Evolutionary conservation across 768 basidiomycete genomes (phyloP), one percentile per base, ranked within the genome.

Genomic region (Leucogyrophana mollusca): DNA sequence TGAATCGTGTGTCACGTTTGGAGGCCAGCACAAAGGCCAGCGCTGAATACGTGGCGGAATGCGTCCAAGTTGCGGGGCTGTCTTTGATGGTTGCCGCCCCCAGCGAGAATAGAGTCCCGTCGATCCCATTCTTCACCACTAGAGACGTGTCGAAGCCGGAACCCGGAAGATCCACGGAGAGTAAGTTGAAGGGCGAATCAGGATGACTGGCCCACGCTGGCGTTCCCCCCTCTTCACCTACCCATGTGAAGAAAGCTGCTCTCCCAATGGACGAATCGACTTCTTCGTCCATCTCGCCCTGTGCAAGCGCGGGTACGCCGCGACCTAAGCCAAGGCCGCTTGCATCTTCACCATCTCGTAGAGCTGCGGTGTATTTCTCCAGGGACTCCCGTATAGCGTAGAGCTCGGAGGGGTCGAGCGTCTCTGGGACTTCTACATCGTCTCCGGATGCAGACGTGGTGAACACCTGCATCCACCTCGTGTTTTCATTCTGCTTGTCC

Each of bases 11-110:
- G 63, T 97, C 92, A 22, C 81, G 83, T 61, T 97, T 97, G 10
- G 90, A 92, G 8, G 92, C 92, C 40, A 99, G 73, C 33, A 99
- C 95, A 60, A 97, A 99, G 1, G 92, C 79, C 20, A 99, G 77
- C 0, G 94, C 95, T 16, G 88, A 83, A 64, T 82, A 94, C 0
- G 95, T 97, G n/a, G 82, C 74, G 4, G 68, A 67, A 62, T 99
- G 95, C 41, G 57, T 72, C 93, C 90, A 95, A 23, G 48, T 50
- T 6, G 76, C 68, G 22, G 24, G n/a, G 13, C 30, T 43, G 3
- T 49, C 51, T 16, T 52, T 37, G 16, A 49, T 54, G 24, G 46
- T 60, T 54, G 65, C 55, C 45, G 46, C 51, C 35, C 67, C 61
- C 22, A 87, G 66, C 6, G 73, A 58, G 64, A 83, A 85, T 34